Evolutionary conservation across 306 rosid genomes (phyloP).

Genomic region (Vigna mungo): DNA sequence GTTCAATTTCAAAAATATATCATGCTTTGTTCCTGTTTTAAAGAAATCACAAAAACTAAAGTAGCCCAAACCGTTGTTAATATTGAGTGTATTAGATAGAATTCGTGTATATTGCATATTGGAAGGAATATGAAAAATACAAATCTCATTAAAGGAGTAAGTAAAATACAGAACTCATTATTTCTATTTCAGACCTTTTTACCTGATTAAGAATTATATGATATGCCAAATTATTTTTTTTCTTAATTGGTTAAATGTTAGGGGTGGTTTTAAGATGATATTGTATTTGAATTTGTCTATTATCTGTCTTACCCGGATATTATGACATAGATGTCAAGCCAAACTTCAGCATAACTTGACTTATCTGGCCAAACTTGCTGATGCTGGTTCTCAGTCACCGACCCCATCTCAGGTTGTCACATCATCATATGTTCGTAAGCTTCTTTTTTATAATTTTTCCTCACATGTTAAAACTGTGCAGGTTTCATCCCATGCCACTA

Average conservation of each 20-base stretch:
- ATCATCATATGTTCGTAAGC: not conserved
- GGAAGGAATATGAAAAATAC: slow-evolving; percentile 6
- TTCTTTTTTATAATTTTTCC: not conserved
- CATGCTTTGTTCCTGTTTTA: slow-evolving; percentile 14
- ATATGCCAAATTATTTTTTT: not conserved
- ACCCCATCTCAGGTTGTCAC: slow-evolving; percentile 55
- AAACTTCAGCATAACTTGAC: slow-evolving; percentile 69
- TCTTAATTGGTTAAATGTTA: not conserved
- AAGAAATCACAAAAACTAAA: slow-evolving; percentile 3
- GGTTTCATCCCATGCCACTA: slow-evolving; percentile 21
- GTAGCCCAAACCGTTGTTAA: not conserved
- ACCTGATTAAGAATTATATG: not conserved
- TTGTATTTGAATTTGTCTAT: slow-evolving; percentile 24
- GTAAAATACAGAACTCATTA: slow-evolving; percentile 7
- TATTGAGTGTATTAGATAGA: not conserved
- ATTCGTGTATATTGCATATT: not conserved
- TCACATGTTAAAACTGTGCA: slow-evolving; percentile 37
- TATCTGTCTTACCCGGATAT: not conserved
- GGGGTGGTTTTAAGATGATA: slow-evolving; percentile 6
- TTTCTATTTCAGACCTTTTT: not conserved
- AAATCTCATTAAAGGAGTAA: not conserved
- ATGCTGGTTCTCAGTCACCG: slow-evolving; percentile 44
- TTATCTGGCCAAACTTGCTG: slow-evolving; percentile 57
- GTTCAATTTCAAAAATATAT: not conserved
- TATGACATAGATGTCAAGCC: slow-evolving; percentile 52